phyloP scores from a whole-genome alignment of 78 protist genomes.

The Ministeria vibrans region DNA sequence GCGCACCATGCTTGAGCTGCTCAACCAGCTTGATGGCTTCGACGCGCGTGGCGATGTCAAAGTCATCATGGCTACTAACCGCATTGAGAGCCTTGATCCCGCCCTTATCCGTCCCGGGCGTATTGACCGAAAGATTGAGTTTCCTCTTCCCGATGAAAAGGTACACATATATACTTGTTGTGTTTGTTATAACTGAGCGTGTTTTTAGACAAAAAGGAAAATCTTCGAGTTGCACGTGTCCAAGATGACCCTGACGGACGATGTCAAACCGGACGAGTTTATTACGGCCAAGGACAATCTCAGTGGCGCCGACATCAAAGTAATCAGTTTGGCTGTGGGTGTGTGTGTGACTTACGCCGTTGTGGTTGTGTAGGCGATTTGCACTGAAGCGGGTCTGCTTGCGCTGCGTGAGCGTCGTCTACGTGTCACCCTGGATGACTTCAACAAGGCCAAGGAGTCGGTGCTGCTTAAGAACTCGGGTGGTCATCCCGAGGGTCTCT shows the following conservation, averaged over 20 bases:
- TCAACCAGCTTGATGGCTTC: conserved; percentile 99
- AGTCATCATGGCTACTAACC: conserved; percentile 99
- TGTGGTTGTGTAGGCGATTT: conserved; percentile 83
- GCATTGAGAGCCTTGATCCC: conserved; percentile 98
- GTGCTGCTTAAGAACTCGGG: conserved; percentile 92
- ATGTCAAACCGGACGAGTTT: conserved; percentile 95
- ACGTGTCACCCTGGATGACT: conserved; percentile 93
- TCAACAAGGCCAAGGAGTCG: conserved; percentile 93
- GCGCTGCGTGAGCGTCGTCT: conserved; percentile 98
- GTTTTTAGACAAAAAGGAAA: conserved; percentile 79
- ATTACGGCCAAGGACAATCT: conserved; percentile 95
- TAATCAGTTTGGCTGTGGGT: not conserved
- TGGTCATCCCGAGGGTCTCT: conserved; percentile 85
- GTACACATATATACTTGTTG: too few species aligned
- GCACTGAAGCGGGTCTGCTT: conserved; percentile 98
- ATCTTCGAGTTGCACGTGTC: conserved; percentile 90
- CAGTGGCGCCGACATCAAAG: conserved; percentile 98
- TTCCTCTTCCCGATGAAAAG: conserved; percentile 94
- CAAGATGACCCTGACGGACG: conserved; percentile 90
- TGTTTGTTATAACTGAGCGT: too few species aligned
- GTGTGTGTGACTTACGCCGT: not conserved
- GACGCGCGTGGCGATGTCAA: conserved; percentile 78
- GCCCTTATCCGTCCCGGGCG: conserved; percentile 89
- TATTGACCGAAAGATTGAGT: conserved; percentile 93
- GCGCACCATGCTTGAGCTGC: conserved; percentile 98